Conservation (phyloP, 1,284 basidiomycete genomes). For the Marasmius tenuissimus region DNA sequence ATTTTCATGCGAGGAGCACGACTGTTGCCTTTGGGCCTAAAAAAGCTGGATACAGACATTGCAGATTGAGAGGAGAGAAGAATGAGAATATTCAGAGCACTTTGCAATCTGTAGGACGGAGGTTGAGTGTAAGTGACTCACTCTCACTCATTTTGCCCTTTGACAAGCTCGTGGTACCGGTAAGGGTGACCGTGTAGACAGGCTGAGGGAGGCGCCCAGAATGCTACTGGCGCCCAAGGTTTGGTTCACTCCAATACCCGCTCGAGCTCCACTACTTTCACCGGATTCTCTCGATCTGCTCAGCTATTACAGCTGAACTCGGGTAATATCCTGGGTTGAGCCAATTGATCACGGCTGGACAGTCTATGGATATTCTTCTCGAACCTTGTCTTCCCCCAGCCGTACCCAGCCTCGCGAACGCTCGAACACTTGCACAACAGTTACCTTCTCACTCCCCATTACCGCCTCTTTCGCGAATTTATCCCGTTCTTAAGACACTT, state of each 20-base stretch:
- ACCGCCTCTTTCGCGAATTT: slow-evolving; percentile 45
- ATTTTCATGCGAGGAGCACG: neutral
- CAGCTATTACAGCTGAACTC: too few species aligned
- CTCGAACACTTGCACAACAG: slow-evolving; percentile 41
- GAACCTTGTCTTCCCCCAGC: slow-evolving; percentile 49
- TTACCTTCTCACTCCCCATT: slow-evolving; percentile 49
- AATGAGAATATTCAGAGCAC: neutral
- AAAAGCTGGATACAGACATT: neutral
- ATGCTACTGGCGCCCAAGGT: too few species aligned
- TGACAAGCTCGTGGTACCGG: too few species aligned
- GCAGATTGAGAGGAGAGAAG: neutral
- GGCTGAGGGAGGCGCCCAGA: too few species aligned
- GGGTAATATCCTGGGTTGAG: neutral
- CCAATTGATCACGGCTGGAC: neutral
- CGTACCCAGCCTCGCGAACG: slow-evolving; percentile 55
- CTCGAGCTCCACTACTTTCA: too few species aligned
- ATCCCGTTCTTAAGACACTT: slow-evolving; percentile 57
- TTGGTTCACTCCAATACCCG: too few species aligned
- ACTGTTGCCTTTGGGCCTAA: neutral
- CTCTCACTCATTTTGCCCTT: too few species aligned
- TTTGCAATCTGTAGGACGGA: too few species aligned
- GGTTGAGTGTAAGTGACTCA: too few species aligned
- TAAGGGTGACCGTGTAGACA: too few species aligned
- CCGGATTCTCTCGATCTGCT: too few species aligned
- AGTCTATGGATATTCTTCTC: slow-evolving; percentile 19